Evolutionary conservation across 768 basidiomycete species (phyloP).

Genomic region (Xerocomus potaroensis): DNA sequence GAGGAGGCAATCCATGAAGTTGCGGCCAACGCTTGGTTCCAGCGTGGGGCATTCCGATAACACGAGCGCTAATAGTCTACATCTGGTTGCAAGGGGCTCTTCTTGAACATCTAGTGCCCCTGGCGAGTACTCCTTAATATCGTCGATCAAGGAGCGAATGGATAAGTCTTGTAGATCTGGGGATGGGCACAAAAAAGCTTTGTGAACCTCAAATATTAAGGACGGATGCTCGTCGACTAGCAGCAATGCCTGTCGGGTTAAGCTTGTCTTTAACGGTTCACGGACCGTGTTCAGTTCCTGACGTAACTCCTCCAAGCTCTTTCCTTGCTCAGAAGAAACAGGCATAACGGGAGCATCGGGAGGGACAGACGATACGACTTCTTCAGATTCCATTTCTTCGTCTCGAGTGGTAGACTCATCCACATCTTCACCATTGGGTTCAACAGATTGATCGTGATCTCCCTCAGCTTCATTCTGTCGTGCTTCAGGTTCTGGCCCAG

Average conservation of each 20-base stretch:
- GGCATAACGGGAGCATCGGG: slow-evolving; percentile 13
- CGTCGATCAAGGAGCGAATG: slow-evolving; percentile 69
- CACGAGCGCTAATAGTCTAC: slow-evolving; percentile 81
- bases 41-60: slow-evolving; percentile 69
- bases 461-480: slow-evolving; percentile 12
- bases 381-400: slow-evolving; percentile 29
- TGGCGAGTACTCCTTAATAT: slow-evolving; percentile 66
- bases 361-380: slow-evolving; percentile 9
- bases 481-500: slow-evolving; percentile 32
- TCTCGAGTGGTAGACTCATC: slow-evolving; percentile 20
- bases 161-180: slow-evolving; percentile 59
- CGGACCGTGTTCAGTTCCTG: slow-evolving; percentile 63
- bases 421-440: slow-evolving; percentile 27
- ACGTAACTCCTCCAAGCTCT: slow-evolving; percentile 60
- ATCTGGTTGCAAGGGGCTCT: slow-evolving; percentile 73
- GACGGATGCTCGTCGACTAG: slow-evolving; percentile 86
- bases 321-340: slow-evolving; percentile 23
- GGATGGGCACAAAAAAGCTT: slow-evolving; percentile 68
- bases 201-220: slow-evolving; percentile 84
- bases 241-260: slow-evolving; percentile 66
- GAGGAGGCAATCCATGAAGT: slow-evolving; percentile 65
- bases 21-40: slow-evolving; percentile 48
- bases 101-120: slow-evolving; percentile 66
- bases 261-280: slow-evolving; percentile 56
- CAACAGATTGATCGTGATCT: slow-evolving; percentile 25